Conservation (phyloP, 2,329 filamentous ascomycete genomes). For the Aspergillus calidoustus region DNA sequence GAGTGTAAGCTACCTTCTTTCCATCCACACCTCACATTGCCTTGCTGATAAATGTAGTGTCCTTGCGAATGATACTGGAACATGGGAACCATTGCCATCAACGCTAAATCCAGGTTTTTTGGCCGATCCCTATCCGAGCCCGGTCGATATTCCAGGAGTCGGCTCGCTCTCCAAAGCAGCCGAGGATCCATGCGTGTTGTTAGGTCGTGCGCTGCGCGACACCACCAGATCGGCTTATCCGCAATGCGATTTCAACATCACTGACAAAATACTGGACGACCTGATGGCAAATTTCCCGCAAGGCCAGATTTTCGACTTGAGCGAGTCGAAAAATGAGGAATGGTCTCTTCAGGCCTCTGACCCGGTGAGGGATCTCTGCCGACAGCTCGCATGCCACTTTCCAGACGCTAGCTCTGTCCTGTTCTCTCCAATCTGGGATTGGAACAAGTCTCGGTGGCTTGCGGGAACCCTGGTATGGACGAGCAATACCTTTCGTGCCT, state of each 20-base stretch:
- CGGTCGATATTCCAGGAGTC: conserved; percentile 20
- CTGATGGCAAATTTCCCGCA: conserved; percentile 30
- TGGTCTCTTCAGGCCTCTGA: not conserved
- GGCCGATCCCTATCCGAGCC: conserved; percentile 19
- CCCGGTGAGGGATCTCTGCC: conserved; percentile 19
- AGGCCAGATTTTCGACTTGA: conserved; percentile 31
- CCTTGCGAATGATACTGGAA: conserved; percentile 18
- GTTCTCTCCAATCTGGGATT: conserved; percentile 39
- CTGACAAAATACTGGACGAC: conserved; percentile 23
- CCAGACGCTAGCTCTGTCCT: conserved; percentile 31
- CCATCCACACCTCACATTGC: no score
- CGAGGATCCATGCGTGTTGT: conserved; percentile 23
- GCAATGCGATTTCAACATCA: conserved; percentile 6
- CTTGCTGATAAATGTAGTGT: conserved; percentile 17
- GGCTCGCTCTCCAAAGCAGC: conserved; percentile 22
- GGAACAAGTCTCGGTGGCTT: conserved; percentile 36
- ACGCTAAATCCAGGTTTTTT: conserved; percentile 23
- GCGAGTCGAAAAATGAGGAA: not conserved
- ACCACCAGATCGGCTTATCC: not conserved
- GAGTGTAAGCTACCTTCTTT: conserved; percentile 25
- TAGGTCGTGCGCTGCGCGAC: conserved; percentile 24
- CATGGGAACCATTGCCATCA: conserved; percentile 30
- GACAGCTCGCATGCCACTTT: conserved; percentile 10
- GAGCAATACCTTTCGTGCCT: conserved; percentile 24
- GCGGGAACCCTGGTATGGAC: conserved; percentile 35